These are phyloP conservation scores for Fusarium mexicanum DNA, from an alignment of 2,329 filamentous ascomycete genomes.

Conservation along the genomic window DNA sequence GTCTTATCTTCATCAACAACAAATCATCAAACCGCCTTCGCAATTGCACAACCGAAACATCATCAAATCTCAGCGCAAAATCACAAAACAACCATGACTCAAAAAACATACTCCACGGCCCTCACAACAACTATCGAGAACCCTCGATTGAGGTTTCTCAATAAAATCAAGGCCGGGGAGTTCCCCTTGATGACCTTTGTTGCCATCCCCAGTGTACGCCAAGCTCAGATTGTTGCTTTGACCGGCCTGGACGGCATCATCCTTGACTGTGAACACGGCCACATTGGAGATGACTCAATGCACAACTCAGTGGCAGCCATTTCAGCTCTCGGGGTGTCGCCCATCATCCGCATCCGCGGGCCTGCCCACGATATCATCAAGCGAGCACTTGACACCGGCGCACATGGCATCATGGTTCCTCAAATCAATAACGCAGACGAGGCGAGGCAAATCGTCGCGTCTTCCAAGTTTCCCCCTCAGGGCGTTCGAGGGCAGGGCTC, in stretches of 20 bases:
- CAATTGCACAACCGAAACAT: background rate
- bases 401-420: constrained; percentile 56
- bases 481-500: constrained; percentile 56
- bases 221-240: constrained; percentile 59
- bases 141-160: constrained; percentile 54
- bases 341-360: constrained; percentile 27
- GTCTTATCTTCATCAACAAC: background rate
- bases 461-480: constrained; percentile 56
- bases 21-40: background rate
- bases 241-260: constrained; percentile 61
- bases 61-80: background rate
- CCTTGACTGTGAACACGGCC: constrained; percentile 51
- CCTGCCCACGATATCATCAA: constrained; percentile 50
- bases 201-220: constrained; percentile 57
- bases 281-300: constrained; percentile 17
- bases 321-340: constrained; percentile 9
- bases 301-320: constrained; percentile 13
- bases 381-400: constrained; percentile 56
- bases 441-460: constrained; percentile 50
- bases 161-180: constrained; percentile 51
- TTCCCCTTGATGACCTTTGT: constrained; percentile 61
- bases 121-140: constrained; percentile 49
- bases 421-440: constrained; percentile 56
- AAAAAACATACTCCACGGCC: constrained; percentile 12
- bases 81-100: constrained; percentile 1